Base-by-base conservation (phyloP, 2,329 filamentous ascomycete species). In the Fusarium setosum region DNA sequence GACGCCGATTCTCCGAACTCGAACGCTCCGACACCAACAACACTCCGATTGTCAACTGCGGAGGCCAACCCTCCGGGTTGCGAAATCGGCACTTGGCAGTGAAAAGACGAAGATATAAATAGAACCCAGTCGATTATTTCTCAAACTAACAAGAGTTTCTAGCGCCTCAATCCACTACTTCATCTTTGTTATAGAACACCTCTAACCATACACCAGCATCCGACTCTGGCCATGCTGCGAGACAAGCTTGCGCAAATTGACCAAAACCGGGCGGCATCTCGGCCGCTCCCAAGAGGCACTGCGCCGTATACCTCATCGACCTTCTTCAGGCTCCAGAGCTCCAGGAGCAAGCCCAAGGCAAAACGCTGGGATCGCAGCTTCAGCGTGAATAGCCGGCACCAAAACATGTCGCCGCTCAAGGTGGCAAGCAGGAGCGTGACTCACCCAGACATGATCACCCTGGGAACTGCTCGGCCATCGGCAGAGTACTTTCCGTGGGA, bases 141-240 rank as follows among this genome's bases (percentile, higher is more conserved):
- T n/a, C n/a, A n/a, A n/a, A n/a, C n/a, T n/a, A n/a, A n/a, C n/a
- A n/a, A n/a, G n/a, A n/a, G n/a, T n/a, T n/a, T n/a, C n/a, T n/a
- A n/a, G n/a, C n/a, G n/a, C n/a, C n/a, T n/a, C n/a, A n/a, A n/a
- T n/a, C n/a, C n/a, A n/a, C n/a, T n/a, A n/a, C n/a, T n/a, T n/a
- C n/a, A n/a, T n/a, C n/a, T n/a, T n/a, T n/a, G n/a, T n/a, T n/a
- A n/a, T n/a, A n/a, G n/a, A n/a, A n/a, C n/a, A n/a, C n/a, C n/a
- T n/a, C n/a, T n/a, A n/a, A n/a, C n/a, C n/a, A n/a, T n/a, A n/a
- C n/a, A n/a, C n/a, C n/a, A n/a, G n/a, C n/a, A n/a, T n/a, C n/a
- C 20, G 6, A 10, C 20, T 31, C 4, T 17, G 34, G 34, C 4
- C 81, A 71, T 94, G 59, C 41, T 61, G 18, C 59, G 42, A 15